Evolutionary conservation across 2,329 filamentous ascomycete species (phyloP), one percentile per base, ranked within the genome.

Genomic region (Diaporthe destruens): DNA sequence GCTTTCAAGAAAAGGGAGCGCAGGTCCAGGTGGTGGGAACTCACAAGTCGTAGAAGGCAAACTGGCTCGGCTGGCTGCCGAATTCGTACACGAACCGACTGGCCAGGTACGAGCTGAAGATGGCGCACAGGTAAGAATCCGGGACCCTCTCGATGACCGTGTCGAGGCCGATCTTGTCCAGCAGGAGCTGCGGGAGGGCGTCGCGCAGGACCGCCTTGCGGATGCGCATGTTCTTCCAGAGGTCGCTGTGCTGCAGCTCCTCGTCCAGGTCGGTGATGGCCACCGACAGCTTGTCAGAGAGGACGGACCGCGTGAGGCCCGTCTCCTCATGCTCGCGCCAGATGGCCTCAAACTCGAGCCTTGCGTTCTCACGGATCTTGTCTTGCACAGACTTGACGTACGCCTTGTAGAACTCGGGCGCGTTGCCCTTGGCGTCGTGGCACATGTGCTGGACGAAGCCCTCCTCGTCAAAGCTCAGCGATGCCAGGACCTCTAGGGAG

Each of bases 31-130:
- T 29, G 34, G 18, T 63, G 44, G 34, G 59, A 74, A 92, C 93
- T 90, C 86, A 95, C 93, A 98, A 99, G 81, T 97, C 94, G 84
- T 97, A 99, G 88, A 99, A 99, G 51, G 96, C 95, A 85, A 99
- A 98, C 80, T 98, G 96, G 85, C 93, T 96, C 6, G 96, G 95
- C 76, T 90, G 92, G 81, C 95, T 95, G 79, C 96, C 96, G 81
- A 96, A 96, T 82, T 97, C 91, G 83, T 99, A 99, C 53, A 99
- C 94, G 81, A 99, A 99, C 55, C 96, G 93, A 80, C 93, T 97
- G 63, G 96, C 96, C 77, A 99, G 87, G 84, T 96, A 98, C 81
- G 94, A 97, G 77, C 96, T 96, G 80, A 99, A 99, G 81, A 99
- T 98, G 76, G 95, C 93, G 76, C 95, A 91, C 75, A 99, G 89